Evolutionary conservation across 441 rosid species (phyloP), one percentile per base, ranked within the genome.

Genomic region (Codiaeum variegatum): DNA sequence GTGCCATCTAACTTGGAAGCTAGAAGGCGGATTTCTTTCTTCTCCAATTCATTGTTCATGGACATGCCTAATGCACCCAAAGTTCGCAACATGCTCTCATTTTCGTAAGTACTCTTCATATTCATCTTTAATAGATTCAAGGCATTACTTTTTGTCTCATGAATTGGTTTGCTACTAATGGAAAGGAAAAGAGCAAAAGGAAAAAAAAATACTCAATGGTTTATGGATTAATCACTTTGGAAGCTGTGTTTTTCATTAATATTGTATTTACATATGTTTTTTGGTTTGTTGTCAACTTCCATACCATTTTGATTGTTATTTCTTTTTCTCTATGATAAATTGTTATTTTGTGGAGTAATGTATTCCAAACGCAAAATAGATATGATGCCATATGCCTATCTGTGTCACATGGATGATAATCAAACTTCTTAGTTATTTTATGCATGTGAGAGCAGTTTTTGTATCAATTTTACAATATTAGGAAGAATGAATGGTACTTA

Each of bases 1-100:
- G 99, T 96, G n/a, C 99, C 99, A 40, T 88, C 99, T 60, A 96
- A 96, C 87, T 79, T 96, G 71, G 98, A 96, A 85, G 99, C 99
- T 75, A 83, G 98, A 79, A 91, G 99, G 83, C 88, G 98, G 24
- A 94, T 96, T 46, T 92, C 99, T 76, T 96, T 89, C 85, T 96
- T 96, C 81, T 92, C 99, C 38, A 96, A 96, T 86, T 96, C 98
- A 16, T 85, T 96, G 83, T 96, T 93, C 80, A 96, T 96, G 99
- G 94, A 85, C 52, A 96, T 96, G 99, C 99, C 99, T 66, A 11
- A 52, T 51, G 97, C 99, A 44, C 99, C 99, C 69, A 94, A 92
- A 96, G 99, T 96, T 82, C 98, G 98, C 82, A 91, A 96, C 69
- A 96, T 96, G 99, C 93, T 96, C 80, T 91, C 98, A 54, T 96